Conservation (phyloP, 164 flowering plant species). For the Berberis vulgaris region DNA sequence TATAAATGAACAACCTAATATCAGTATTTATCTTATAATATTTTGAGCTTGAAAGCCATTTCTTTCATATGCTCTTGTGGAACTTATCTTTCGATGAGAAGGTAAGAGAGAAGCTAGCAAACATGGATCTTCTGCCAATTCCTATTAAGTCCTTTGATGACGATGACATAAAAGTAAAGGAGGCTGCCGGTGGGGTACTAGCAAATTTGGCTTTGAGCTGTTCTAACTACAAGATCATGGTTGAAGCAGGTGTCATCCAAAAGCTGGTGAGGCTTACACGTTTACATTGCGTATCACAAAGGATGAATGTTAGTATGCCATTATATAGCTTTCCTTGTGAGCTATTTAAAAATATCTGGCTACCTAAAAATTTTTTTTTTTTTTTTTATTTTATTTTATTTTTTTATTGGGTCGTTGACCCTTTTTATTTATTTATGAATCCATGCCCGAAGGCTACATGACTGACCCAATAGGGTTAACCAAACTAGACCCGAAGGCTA, state of each 20-base stretch:
- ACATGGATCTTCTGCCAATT: conserved; percentile 40
- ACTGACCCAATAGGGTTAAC: too few species aligned
- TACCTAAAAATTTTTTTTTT: too few species aligned
- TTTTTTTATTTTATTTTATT: too few species aligned
- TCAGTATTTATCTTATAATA: background rate
- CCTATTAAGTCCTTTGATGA: conserved; percentile 57
- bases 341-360: too few species aligned
- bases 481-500: too few species aligned
- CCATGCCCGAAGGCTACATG: too few species aligned
- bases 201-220: conserved; percentile 63
- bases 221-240: conserved; percentile 52
- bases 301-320: background rate
- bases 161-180: conserved; percentile 56
- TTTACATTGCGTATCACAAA: background rate
- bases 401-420: too few species aligned
- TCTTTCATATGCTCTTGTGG: conserved; percentile 50
- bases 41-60: too few species aligned
- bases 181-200: conserved; percentile 77
- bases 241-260: conserved; percentile 78
- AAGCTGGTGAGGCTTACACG: conserved; percentile 54
- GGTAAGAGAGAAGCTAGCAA: conserved; percentile 46
- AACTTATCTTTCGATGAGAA: conserved; percentile 81
- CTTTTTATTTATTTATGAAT: too few species aligned
- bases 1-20: conserved; percentile 10
- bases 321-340: background rate